Percentiles rank a stretch among this genome's conserved stretches.
These are phyloP conservation scores for Saturnispora halmiae DNA, from an alignment of 805 yeast species.

Conservation along the genomic window DNA sequence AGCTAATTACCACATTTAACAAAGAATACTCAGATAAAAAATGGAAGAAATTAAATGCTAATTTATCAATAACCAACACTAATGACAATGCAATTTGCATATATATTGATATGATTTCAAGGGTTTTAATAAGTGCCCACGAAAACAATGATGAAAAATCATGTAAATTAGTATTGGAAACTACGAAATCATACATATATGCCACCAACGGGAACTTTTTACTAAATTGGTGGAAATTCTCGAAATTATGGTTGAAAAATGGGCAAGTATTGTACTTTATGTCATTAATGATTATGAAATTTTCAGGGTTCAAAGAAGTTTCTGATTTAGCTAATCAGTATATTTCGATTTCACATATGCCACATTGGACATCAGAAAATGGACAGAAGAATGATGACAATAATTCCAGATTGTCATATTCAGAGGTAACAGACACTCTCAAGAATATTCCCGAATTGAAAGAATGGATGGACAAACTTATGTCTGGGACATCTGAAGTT, in stretches of 20 bases:
- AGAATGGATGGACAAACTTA: background rate
- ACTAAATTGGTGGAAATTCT: constrained; percentile 6
- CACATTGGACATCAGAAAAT: constrained; percentile 1
- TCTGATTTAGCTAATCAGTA: background rate
- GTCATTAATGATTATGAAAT: constrained; percentile 1
- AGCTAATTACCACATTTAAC: constrained; percentile 30
- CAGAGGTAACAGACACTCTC: background rate
- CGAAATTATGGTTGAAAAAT: constrained; percentile 5
- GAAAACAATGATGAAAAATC: background rate
- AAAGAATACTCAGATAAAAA: constrained; percentile 12
- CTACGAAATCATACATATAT: background rate
- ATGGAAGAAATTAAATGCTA: constrained; percentile 32
- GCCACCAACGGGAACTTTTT: constrained; percentile 1
- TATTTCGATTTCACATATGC: background rate
- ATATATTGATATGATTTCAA: constrained; percentile 28
- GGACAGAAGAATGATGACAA: constrained; percentile 1
- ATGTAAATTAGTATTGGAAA: constrained; percentile 23
- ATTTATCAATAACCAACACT: constrained; percentile 33
- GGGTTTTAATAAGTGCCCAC: background rate
- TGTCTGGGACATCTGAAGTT: background rate
- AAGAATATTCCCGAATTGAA: background rate
- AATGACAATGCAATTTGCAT: constrained; percentile 35
- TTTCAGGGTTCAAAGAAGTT: background rate
- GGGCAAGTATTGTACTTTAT: background rate
- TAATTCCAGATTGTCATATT: background rate